Conservation (phyloP, 2,329 filamentous ascomycete genomes). For the Dothistroma septosporum region DNA sequence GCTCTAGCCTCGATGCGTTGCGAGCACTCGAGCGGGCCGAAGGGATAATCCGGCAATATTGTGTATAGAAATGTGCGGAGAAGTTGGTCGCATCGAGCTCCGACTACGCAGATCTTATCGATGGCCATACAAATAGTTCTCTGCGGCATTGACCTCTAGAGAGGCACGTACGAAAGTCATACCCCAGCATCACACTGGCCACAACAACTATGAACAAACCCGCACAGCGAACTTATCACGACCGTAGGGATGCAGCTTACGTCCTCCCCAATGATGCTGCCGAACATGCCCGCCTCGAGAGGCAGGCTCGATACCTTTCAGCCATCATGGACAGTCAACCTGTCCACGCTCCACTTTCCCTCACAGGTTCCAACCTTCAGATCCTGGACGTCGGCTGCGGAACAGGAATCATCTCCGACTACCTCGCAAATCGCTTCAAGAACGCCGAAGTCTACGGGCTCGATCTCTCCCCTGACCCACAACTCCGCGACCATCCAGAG, state of each 20-base stretch:
- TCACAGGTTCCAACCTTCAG: constrained; percentile 24
- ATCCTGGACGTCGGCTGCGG: constrained; percentile 32
- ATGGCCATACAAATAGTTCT: too few relatives aligned
- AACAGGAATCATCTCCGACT: constrained; percentile 27
- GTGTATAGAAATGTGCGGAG: too few relatives aligned
- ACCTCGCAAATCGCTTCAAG: constrained; percentile 14
- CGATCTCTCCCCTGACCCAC: constrained; percentile 30
- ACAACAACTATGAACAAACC: neutral
- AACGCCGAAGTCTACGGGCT: constrained; percentile 35
- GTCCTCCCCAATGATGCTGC: constrained; percentile 14
- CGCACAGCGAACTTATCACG: neutral
- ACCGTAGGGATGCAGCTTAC: neutral
- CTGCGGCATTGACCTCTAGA: too few relatives aligned
- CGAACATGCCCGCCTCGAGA: constrained; percentile 23
- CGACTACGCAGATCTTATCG: too few relatives aligned
- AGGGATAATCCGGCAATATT: too few relatives aligned
- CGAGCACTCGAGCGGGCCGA: too few relatives aligned
- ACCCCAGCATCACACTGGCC: neutral
- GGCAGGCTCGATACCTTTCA: constrained; percentile 18
- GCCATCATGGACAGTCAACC: constrained; percentile 22
- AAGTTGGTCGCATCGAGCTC: too few relatives aligned
- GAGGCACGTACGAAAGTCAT: neutral
- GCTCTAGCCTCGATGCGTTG: too few relatives aligned
- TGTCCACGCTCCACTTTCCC: constrained; percentile 21
- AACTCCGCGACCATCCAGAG: constrained; percentile 16